phyloP scores from a whole-genome alignment of 2,329 filamentous ascomycete species.

The Pleurostoma richardsiae region DNA sequence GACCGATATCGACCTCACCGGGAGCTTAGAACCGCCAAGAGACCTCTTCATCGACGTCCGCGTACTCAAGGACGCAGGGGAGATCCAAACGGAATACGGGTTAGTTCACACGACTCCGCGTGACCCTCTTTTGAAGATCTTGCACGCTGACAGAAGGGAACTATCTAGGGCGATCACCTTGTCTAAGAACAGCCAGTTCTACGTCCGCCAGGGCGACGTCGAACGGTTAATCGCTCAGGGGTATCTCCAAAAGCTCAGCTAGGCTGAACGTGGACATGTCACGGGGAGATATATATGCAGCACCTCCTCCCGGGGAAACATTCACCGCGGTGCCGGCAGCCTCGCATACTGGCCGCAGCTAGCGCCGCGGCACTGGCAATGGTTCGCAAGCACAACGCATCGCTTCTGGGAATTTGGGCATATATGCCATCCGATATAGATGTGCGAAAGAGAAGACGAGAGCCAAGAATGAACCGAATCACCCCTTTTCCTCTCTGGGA shows the following conservation, averaged over 20 bases:
- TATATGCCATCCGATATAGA: too few relatives aligned
- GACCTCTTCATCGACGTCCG: constrained; percentile 97
- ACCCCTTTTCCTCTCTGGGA: too few relatives aligned
- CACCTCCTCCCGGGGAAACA: too few relatives aligned
- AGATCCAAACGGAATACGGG: constrained; percentile 99
- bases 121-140: constrained; percentile 16
- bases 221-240: constrained; percentile 91
- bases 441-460: too few relatives aligned
- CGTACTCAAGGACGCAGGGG: constrained; percentile 92
- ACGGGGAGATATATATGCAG: background rate
- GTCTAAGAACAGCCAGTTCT: constrained; percentile 98
- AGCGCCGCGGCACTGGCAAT: too few relatives aligned
- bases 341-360: too few relatives aligned
- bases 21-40: constrained; percentile 86
- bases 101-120: constrained; percentile 29
- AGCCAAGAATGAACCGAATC: too few relatives aligned
- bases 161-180: constrained; percentile 75
- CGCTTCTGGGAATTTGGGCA: too few relatives aligned
- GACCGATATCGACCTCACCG: constrained; percentile 96
- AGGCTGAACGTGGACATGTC: constrained; percentile 38
- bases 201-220: constrained; percentile 91
- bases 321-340: too few relatives aligned
- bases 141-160: background rate
- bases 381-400: too few relatives aligned
- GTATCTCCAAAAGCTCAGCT: constrained; percentile 80